Conservation (phyloP, 2,329 filamentous ascomycete genomes). For the Talaromyces atroroseus region DNA sequence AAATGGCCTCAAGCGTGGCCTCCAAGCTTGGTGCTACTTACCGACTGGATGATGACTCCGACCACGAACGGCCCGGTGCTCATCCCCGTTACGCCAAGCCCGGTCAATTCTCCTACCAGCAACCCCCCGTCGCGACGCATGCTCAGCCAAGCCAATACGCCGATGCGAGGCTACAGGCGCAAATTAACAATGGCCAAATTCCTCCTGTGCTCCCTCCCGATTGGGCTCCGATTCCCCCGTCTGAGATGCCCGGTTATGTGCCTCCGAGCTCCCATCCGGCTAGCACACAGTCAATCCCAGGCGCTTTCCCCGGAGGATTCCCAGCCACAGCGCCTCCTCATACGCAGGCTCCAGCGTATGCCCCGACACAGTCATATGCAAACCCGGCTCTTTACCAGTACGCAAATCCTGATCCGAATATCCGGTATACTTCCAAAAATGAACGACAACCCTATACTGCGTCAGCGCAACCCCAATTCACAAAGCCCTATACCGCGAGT, state of each 20-base stretch:
- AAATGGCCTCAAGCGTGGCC: slow-evolving; percentile 4
- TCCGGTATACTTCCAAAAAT: slow-evolving; percentile 27
- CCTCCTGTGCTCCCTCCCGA: slow-evolving; percentile 20
- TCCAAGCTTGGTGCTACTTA: slow-evolving; percentile 11
- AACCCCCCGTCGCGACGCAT: slow-evolving; percentile 20
- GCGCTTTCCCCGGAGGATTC: slow-evolving; percentile 13
- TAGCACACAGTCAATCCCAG: slow-evolving; percentile 10
- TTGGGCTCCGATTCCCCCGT: slow-evolving; percentile 37
- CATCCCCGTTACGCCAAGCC: slow-evolving; percentile 33
- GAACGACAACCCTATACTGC: slow-evolving; percentile 21
- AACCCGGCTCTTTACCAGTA: slow-evolving; percentile 33
- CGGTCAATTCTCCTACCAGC: slow-evolving; percentile 27
- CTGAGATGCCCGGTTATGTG: slow-evolving; percentile 38
- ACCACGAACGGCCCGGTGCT: slow-evolving; percentile 17
- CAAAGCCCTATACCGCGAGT: slow-evolving; percentile 22
- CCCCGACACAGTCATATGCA: slow-evolving; percentile 23
- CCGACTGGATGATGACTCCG: slow-evolving; percentile 15
- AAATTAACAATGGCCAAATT: slow-evolving; percentile 12
- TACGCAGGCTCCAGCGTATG: slow-evolving; percentile 5
- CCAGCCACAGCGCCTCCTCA: slow-evolving; percentile 7
- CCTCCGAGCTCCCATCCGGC: slow-evolving; percentile 29
- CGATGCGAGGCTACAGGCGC: slow-evolving; percentile 13
- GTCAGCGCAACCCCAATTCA: slow-evolving; percentile 23
- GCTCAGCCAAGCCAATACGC: slow-evolving; percentile 16
- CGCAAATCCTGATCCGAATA: slow-evolving; percentile 34